phyloP scores from a whole-genome alignment of 2,329 filamentous ascomycete species.

The Penicillium rolfsii region DNA sequence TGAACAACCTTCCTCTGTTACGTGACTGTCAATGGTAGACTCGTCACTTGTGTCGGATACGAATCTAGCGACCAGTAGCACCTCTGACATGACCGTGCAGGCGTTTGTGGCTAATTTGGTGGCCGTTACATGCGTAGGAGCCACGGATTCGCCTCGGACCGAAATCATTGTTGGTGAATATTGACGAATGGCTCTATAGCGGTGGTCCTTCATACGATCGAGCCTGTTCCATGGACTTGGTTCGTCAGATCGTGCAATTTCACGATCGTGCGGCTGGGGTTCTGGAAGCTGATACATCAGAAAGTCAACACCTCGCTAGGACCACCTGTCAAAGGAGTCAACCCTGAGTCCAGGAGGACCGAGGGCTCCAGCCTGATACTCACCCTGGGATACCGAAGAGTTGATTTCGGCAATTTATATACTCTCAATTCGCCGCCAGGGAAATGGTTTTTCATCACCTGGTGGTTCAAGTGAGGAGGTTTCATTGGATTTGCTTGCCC shows the following conservation, averaged over 20 bases:
- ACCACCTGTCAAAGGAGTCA: background rate
- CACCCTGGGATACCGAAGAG: background rate
- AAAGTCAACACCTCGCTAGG: background rate
- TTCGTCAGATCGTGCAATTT: conserved; percentile 18
- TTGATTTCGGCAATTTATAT: background rate
- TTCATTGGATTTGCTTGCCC: background rate
- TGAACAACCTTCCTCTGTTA: background rate
- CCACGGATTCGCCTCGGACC: conserved; percentile 3
- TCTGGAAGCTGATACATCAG: background rate
- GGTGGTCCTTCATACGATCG: background rate
- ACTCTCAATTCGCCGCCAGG: background rate
- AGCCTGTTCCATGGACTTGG: conserved; percentile 6
- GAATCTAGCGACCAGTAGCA: background rate
- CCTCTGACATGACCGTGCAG: conserved; percentile 10
- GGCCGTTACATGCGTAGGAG: background rate
- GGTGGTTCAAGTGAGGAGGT: background rate
- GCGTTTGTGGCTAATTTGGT: background rate
- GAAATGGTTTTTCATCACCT: background rate
- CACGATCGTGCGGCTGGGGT: background rate
- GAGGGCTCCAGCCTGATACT: no score
- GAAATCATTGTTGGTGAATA: conserved; percentile 8
- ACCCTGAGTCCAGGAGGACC: background rate
- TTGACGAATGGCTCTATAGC: background rate
- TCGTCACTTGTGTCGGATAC: conserved; percentile 4
- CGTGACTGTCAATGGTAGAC: background rate